Percentiles rank a stretch among this genome's conserved stretches.
phyloP scores from a whole-genome alignment of 2,329 filamentous ascomycete species.

The Neocatenulostroma microsporum region DNA sequence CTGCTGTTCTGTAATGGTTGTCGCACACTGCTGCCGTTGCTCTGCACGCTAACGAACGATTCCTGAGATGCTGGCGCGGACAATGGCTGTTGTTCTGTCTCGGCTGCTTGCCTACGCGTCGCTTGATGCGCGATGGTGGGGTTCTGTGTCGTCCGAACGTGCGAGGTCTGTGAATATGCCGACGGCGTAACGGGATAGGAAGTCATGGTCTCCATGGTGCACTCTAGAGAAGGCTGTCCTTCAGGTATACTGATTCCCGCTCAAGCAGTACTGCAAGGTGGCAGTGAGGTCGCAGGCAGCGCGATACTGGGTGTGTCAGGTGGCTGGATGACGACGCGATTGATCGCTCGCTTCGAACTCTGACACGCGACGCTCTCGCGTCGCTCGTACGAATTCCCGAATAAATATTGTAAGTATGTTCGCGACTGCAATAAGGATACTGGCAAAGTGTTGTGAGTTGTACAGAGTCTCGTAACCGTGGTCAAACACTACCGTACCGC shows the following conservation, averaged over 20 bases:
- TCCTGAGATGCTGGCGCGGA: slow-evolving; percentile 26
- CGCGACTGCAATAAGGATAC: too few species aligned
- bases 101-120: slow-evolving; percentile 19
- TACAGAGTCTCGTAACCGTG: too few species aligned
- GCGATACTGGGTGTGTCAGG: background rate
- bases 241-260: background rate
- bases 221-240: background rate
- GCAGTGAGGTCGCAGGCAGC: background rate
- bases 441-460: too few species aligned
- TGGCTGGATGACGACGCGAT: slow-evolving; percentile 6
- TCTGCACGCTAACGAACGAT: slow-evolving; percentile 21
- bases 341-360: too few species aligned
- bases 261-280: background rate
- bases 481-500: too few species aligned
- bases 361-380: too few species aligned
- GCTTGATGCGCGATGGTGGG: slow-evolving; percentile 10
- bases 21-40: slow-evolving; percentile 17
- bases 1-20: slow-evolving; percentile 15
- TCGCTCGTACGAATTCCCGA: too few species aligned
- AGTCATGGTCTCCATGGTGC: slow-evolving; percentile 11
- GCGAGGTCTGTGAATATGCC: slow-evolving; percentile 5
- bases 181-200: slow-evolving; percentile 10
- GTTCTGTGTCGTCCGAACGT: slow-evolving; percentile 6
- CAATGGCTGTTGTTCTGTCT: slow-evolving; percentile 13
- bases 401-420: too few species aligned